A percentile compares a stretch with the other conserved stretches of the same genome.
Evolutionary conservation across 129 eudicot species (phyloP).

Genomic region (Cynara cardunculus): DNA sequence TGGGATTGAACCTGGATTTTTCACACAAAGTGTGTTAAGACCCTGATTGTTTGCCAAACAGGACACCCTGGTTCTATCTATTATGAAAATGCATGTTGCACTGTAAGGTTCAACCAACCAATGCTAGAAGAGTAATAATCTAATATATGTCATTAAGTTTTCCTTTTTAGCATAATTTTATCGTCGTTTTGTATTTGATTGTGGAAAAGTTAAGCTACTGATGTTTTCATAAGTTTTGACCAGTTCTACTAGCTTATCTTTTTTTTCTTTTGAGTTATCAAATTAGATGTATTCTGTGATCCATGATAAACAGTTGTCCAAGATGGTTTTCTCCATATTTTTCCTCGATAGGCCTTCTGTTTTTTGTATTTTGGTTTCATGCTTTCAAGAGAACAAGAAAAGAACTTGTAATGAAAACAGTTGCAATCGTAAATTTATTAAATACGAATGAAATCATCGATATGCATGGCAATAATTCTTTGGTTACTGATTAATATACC

Average conservation of each 20-base stretch:
- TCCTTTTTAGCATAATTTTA: conserved; percentile 9
- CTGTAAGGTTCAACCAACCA: neutral
- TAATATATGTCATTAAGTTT: neutral
- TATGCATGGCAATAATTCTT: neutral
- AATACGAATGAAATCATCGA: neutral
- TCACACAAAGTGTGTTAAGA: too few relatives aligned
- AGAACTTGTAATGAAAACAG: neutral
- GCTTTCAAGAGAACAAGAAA: neutral
- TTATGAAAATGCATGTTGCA: conserved; percentile 7
- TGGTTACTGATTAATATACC: neutral
- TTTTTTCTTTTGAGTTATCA: neutral
- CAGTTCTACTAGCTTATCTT: neutral
- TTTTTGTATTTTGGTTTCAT: neutral
- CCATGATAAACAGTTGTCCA: neutral
- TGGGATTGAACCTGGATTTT: too few relatives aligned
- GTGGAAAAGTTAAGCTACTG: neutral
- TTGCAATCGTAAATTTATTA: neutral
- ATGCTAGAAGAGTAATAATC: neutral
- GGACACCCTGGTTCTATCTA: neutral
- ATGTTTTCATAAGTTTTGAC: neutral
- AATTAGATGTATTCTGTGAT: neutral
- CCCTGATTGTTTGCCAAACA: too few relatives aligned
- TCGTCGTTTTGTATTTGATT: neutral
- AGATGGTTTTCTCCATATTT: neutral
- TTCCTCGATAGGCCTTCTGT: neutral